Evolutionary conservation across 352 stramenopile species (phyloP).

Genomic region (Globisporangium nunn): DNA sequence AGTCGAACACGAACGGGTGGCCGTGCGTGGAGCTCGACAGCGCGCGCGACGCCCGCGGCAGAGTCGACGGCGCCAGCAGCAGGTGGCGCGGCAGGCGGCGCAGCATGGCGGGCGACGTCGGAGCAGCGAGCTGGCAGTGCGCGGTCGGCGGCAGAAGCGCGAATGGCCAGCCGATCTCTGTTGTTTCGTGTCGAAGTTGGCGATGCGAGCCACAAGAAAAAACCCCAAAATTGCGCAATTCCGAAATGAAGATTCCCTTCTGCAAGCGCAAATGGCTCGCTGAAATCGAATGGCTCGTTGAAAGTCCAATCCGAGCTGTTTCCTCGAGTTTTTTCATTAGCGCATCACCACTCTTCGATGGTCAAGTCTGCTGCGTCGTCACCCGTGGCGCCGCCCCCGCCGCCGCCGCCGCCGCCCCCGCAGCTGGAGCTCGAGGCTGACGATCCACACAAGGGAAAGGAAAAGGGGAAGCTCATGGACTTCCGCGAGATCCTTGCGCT

Average conservation of each 20-base stretch:
- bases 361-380: conserved; percentile 17
- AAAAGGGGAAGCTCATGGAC: conserved; percentile 38
- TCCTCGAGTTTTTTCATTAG: background rate
- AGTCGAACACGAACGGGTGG: conserved; percentile 75
- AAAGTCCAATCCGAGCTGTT: too few species aligned
- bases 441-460: conserved; percentile 6
- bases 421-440: conserved; percentile 21
- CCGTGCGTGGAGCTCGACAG: conserved; percentile 28
- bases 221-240: background rate
- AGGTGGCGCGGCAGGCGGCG: conserved; percentile 6
- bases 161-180: background rate
- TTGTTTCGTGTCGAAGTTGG: background rate
- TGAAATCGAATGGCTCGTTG: background rate
- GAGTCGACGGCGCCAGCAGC: background rate
- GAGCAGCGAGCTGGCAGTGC: background rate
- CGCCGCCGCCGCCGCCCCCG: conserved; percentile 29
- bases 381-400: conserved; percentile 25
- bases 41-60: conserved; percentile 20
- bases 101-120: conserved; percentile 5
- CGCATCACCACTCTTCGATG: background rate
- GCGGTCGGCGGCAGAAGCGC: background rate
- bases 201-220: background rate
- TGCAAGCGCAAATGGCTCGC: background rate
- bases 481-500: conserved; percentile 62
- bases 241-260: background rate